Conservation (phyloP, 148 eudicot species). For the Camellia sinensis region DNA sequence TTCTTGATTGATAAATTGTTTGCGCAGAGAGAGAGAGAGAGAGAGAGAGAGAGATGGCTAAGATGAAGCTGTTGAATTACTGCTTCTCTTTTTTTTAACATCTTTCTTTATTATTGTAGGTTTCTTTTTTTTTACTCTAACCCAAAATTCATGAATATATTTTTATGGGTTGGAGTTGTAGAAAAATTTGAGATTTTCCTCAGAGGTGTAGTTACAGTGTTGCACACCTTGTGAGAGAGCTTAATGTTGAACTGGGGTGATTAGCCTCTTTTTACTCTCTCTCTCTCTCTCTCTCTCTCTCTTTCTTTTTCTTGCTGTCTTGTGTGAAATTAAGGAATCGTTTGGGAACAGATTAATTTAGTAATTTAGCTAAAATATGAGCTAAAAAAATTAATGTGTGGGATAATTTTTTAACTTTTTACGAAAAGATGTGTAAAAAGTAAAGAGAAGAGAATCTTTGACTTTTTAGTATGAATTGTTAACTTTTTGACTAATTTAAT, state of each 20-base stretch:
- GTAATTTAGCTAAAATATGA: too few relatives aligned
- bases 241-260: background rate
- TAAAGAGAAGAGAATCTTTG: too few relatives aligned
- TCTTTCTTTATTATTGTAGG: constrained; percentile 11
- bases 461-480: too few relatives aligned
- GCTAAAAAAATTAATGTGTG: too few relatives aligned
- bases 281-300: constrained; percentile 9
- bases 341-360: too few relatives aligned
- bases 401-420: too few relatives aligned
- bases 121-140: background rate
- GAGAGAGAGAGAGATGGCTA: constrained; percentile 10
- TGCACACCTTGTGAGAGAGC: constrained; percentile 19
- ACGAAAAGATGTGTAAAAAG: too few relatives aligned
- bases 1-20: background rate
- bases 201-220: constrained; percentile 15
- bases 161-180: constrained; percentile 19
- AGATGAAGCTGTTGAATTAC: background rate
- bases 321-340: too few relatives aligned
- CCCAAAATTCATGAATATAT: constrained; percentile 16
- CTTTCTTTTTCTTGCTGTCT: background rate
- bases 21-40: too few relatives aligned
- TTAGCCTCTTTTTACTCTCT: background rate
- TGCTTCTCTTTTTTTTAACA: constrained; percentile 18
- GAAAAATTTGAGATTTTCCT: constrained; percentile 22
- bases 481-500: too few relatives aligned